Conservation (phyloP, 495 filamentous ascomycete species). For the Glonium stellatum region DNA sequence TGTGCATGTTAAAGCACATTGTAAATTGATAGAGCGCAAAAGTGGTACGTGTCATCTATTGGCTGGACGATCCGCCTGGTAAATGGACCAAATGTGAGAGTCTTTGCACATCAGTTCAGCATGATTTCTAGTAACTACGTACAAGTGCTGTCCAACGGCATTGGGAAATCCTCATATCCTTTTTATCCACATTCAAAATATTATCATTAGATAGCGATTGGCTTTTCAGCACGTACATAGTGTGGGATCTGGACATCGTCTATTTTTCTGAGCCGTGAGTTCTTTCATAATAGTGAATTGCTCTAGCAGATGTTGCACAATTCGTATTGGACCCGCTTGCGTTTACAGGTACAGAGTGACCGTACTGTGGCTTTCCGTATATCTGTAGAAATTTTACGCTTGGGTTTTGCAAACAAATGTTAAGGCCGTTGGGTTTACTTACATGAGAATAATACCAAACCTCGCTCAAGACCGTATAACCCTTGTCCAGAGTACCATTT, state of each 20-base stretch:
- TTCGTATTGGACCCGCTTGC: slow-evolving; percentile 36
- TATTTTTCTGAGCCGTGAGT: slow-evolving; percentile 24
- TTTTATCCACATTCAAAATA: too few species aligned
- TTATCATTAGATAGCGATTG: too few species aligned
- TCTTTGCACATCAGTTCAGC: too few species aligned
- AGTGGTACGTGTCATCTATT: too few species aligned
- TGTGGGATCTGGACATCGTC: background rate
- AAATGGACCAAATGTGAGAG: too few species aligned
- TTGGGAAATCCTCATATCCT: too few species aligned
- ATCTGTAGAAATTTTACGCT: slow-evolving; percentile 31
- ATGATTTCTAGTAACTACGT: too few species aligned
- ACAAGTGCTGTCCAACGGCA: too few species aligned
- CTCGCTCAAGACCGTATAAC: slow-evolving; percentile 42
- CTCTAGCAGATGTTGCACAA: slow-evolving; percentile 40
- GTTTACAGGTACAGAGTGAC: slow-evolving; percentile 37
- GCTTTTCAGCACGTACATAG: too few species aligned
- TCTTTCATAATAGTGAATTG: slow-evolving; percentile 41
- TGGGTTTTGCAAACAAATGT: background rate
- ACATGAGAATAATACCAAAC: slow-evolving; percentile 43
- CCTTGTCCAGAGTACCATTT: slow-evolving; percentile 39
- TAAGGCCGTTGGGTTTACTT: background rate
- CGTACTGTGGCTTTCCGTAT: slow-evolving; percentile 41
- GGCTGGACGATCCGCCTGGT: too few species aligned
- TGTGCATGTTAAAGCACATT: too few species aligned
- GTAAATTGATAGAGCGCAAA: too few species aligned